A percentile compares a stretch with the other conserved stretches of the same genome.
Conservation (phyloP, 2,329 filamentous ascomycete genomes). For the Graphiopsis chlorocephala region DNA sequence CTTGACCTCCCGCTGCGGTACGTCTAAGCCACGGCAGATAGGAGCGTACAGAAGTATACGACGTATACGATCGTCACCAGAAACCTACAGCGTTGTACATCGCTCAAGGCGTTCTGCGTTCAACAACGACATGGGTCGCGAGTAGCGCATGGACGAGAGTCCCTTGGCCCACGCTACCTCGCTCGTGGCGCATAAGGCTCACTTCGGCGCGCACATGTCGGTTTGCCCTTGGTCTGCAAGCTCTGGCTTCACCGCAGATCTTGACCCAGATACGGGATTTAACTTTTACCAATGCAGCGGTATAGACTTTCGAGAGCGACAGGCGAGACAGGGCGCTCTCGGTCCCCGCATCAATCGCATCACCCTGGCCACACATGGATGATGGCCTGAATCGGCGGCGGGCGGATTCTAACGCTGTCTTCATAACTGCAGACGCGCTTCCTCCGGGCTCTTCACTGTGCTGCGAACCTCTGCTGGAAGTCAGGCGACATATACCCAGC, state of each 20-base stretch:
- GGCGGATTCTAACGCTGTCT: neutral
- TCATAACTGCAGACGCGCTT: neutral
- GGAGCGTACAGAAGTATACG: neutral
- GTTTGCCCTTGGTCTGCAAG: neutral
- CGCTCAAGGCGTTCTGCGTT: neutral
- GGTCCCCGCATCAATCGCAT: conserved; percentile 5
- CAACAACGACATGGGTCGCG: neutral
- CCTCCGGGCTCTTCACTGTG: neutral
- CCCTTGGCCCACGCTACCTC: neutral
- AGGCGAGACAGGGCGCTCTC: neutral
- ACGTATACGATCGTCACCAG: neutral
- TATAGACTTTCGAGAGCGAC: conserved; percentile 5
- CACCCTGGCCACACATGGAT: neutral
- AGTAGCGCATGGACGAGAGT: neutral
- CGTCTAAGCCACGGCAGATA: neutral
- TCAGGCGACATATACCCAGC: neutral
- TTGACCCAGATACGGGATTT: neutral
- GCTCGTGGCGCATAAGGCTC: neutral
- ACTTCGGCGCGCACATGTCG: neutral
- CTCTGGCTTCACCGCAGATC: conserved; percentile 8
- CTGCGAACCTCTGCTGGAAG: neutral
- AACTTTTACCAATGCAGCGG: conserved; percentile 1
- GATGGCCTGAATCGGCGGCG: conserved; percentile 2
- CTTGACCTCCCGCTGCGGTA: neutral
- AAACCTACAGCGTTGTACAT: neutral